These are phyloP conservation scores for Cyberlindnera samutprakarnensis DNA, from an alignment of 805 yeast species.

Conservation along the genomic window DNA sequence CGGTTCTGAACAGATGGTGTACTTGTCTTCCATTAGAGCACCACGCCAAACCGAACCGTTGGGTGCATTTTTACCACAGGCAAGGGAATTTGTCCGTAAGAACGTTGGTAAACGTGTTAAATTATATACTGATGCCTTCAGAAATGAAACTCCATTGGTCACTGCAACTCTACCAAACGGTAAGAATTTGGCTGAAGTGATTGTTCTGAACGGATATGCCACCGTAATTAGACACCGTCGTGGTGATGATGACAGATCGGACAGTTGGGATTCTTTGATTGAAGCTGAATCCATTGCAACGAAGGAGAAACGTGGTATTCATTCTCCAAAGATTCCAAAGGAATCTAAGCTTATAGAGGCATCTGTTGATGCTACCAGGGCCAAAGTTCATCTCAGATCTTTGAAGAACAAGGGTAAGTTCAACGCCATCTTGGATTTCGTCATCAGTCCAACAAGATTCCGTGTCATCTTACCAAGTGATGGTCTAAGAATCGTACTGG, in stretches of 20 bases:
- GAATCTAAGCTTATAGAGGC: constrained; percentile 65
- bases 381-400: constrained; percentile 66
- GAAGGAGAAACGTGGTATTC: constrained; percentile 53
- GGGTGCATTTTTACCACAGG: constrained; percentile 51
- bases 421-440: constrained; percentile 65
- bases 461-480: constrained; percentile 65
- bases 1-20: constrained; percentile 48
- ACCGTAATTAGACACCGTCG: constrained; percentile 73
- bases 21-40: constrained; percentile 67
- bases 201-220: constrained; percentile 65
- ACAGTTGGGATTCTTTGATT: constrained; percentile 68
- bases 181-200: constrained; percentile 49
- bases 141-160: constrained; percentile 66
- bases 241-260: constrained; percentile 62
- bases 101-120: constrained; percentile 67
- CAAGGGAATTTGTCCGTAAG: constrained; percentile 70
- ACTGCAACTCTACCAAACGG: constrained; percentile 45
- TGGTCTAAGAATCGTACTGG: constrained; percentile 58
- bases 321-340: constrained; percentile 45
- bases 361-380: constrained; percentile 62
- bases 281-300: constrained; percentile 61
- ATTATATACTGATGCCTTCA: constrained; percentile 53
- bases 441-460: constrained; percentile 61
- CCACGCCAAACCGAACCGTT: constrained; percentile 60
- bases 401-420: constrained; percentile 59